Conservation (phyloP, 164 flowering plant species). For the Piper longum region DNA sequence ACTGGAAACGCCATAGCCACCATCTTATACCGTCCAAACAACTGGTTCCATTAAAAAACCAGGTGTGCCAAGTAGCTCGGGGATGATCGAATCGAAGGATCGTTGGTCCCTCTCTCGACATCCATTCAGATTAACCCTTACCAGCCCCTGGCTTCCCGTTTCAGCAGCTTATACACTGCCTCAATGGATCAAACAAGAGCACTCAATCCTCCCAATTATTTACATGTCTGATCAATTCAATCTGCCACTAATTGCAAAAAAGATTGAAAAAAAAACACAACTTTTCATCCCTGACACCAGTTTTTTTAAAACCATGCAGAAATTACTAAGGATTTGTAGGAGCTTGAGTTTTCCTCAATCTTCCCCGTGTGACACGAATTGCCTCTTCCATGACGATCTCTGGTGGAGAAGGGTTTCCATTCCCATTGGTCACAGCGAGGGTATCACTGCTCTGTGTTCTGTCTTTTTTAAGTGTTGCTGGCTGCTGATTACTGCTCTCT, state of each 20-base stretch:
- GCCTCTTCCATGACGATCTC: conserved; percentile 55
- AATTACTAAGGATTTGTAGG: conserved; percentile 1
- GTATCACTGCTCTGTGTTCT: conserved; percentile 20
- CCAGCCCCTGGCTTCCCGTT: no score
- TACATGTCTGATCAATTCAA: conserved; percentile 7
- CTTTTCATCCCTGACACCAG: not conserved
- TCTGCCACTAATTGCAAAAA: conserved; percentile 2
- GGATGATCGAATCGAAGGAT: no score
- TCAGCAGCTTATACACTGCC: no score
- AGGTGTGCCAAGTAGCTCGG: no score
- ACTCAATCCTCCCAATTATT: not conserved
- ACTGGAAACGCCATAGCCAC: no score
- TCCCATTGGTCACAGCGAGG: conserved; percentile 21
- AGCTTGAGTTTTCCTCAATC: conserved; percentile 47
- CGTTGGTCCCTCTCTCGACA: no score
- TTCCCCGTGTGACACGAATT: conserved; percentile 43
- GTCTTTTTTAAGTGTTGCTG: conserved; percentile 20
- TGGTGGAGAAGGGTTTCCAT: conserved; percentile 19
- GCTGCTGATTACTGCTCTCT: conserved; percentile 10
- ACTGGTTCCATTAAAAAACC: no score
- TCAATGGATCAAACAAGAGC: conserved; percentile 1
- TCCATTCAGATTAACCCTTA: no score
- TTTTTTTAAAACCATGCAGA: not conserved
- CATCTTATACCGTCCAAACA: no score
- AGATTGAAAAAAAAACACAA: not conserved